Evolutionary conservation across 768 basidiomycete species (phyloP), one percentile per base, ranked within the genome.

Genomic region (Sporobolomyces pararoseus): DNA sequence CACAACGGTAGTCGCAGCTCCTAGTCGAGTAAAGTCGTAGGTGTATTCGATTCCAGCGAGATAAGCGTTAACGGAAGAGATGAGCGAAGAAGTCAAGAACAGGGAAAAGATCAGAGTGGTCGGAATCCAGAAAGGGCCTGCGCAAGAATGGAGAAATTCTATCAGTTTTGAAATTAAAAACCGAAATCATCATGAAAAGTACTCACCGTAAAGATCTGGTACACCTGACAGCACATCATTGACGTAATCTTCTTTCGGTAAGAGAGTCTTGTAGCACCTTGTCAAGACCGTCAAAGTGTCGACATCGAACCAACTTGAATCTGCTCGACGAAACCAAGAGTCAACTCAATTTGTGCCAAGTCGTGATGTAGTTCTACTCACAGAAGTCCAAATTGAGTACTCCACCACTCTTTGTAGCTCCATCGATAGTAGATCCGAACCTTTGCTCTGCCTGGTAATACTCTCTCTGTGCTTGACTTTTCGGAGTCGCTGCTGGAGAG

Each of bases 41-140:
- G 87, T 87, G 75, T 87, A 86, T 42, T 82, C 82, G 27, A 81
- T 81, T 31, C 84, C 80, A 34, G 90, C 89, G 47, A 97, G 85
- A 80, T 92, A 97, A n/a, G 86, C 84, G 3, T 88, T 83, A 74
- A 98, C 88, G 54, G 91, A 91, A 21, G 90, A 87, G 12, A 88
- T 90, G 46, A 98, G 87, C 39, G 90, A 92, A 2, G 95, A 96
- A 31, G 89, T 94, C 66, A 96, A 86, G 82, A 94, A 97, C 68
- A 97, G 86, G 0, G 88, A 84, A 78, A 98, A 91, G 51, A 96
- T 88, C 71, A 99, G 86, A 1, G 95, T 98, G 2, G 93, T 95
- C 44, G 96, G 84, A 0, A 94, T 91, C 95, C 95, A 99, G 82
- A 99, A 97, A 2, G 95, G 93, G 0, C 94, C 94, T 84, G 86